These are phyloP conservation scores for Wakefieldia striispora DNA, from an alignment of 768 basidiomycete genomes.

Conservation along the genomic window DNA sequence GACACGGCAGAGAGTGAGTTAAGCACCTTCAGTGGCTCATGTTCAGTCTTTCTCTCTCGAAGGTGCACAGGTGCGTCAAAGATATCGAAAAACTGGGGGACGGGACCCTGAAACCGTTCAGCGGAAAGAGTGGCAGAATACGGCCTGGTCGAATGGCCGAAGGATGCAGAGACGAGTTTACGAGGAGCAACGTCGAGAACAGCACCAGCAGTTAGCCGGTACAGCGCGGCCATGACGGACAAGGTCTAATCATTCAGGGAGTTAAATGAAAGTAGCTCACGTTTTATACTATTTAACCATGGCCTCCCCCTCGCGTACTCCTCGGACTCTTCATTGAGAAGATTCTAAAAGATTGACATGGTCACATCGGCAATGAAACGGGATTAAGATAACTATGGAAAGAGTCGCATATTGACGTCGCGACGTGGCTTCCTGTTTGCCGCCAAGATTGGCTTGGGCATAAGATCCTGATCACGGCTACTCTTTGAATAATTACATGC, in stretches of 20 bases:
- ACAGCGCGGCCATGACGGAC: conserved; percentile 16
- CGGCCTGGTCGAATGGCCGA: conserved; percentile 12
- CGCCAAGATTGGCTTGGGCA: conserved; percentile 10
- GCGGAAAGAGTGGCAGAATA: conserved; percentile 7
- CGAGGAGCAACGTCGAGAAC: conserved; percentile 7
- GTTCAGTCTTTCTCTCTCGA: conserved; percentile 33
- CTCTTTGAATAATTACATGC: neutral
- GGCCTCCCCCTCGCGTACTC: too few species aligned
- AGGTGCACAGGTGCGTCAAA: conserved; percentile 47
- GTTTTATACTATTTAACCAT: conserved; percentile 18
- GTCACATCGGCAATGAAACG: conserved; percentile 21
- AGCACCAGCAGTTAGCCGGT: conserved; percentile 6
- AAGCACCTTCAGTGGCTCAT: conserved; percentile 14
- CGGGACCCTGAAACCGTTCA: neutral
- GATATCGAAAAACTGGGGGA: conserved; percentile 46
- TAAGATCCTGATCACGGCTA: neutral
- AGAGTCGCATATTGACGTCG: neutral
- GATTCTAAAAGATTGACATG: neutral
- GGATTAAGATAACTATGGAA: conserved; percentile 12
- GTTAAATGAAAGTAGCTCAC: neutral
- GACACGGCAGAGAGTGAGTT: conserved; percentile 1
- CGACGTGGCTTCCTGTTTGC: neutral
- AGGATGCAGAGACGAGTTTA: conserved; percentile 10
- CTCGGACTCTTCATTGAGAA: neutral
- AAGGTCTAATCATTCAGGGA: neutral